Conservation (phyloP, 805 yeast species). For the Starmerella sirachaensis region DNA sequence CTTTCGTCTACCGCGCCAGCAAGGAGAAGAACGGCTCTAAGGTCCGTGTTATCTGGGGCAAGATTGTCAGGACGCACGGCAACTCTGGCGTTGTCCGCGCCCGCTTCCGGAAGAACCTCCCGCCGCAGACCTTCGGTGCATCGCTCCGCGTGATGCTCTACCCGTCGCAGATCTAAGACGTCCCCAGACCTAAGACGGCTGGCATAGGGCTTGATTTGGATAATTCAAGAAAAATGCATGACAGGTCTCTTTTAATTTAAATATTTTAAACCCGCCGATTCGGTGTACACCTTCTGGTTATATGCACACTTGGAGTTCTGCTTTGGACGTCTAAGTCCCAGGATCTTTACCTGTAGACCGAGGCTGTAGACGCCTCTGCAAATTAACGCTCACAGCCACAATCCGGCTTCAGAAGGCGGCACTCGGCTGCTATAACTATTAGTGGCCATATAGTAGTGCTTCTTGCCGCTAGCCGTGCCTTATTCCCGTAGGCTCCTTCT, state of each 20-base stretch:
- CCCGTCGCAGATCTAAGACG: conserved; percentile 91
- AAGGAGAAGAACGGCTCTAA: conserved; percentile 98
- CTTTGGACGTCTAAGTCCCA: too few species aligned
- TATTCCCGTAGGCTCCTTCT: background rate
- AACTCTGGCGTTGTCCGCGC: conserved; percentile 98
- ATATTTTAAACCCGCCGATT: conserved; percentile 9
- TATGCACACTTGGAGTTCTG: background rate
- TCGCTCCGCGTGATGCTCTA: conserved; percentile 98
- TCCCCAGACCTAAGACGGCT: conserved; percentile 1
- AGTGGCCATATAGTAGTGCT: background rate
- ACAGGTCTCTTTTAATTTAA: conserved; percentile 15
- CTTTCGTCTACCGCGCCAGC: conserved; percentile 97
- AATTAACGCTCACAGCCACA: too few species aligned
- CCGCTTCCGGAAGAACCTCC: conserved; percentile 96
- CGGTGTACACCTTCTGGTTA: background rate
- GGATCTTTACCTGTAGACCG: too few species aligned
- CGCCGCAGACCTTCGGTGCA: conserved; percentile 99
- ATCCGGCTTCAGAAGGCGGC: too few species aligned
- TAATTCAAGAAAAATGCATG: conserved; percentile 12
- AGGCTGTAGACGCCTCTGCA: too few species aligned
- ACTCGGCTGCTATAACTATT: background rate
- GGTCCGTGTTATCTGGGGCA: conserved; percentile 99
- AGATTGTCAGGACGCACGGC: conserved; percentile 98
- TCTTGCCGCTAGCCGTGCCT: background rate
- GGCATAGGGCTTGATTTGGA: background rate